phyloP scores from a whole-genome alignment of 208 protist species.

The Paratrypanosoma confusum region DNA sequence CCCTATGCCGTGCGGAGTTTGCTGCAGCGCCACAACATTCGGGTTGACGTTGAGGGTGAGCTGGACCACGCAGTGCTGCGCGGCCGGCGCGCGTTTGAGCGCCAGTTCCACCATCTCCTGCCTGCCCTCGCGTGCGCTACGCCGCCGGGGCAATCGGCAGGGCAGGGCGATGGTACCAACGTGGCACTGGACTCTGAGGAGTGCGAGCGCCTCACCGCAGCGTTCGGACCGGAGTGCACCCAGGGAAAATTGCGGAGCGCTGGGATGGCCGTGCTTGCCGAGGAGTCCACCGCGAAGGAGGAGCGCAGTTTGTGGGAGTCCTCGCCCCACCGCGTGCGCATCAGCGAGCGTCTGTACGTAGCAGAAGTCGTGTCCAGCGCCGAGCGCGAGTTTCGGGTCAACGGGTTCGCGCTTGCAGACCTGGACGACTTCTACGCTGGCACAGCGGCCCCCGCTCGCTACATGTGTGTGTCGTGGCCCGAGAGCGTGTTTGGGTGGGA shows the following conservation, averaged over 20 bases:
- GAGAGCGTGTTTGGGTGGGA: slow-evolving; percentile 7
- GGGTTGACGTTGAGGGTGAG: slow-evolving; percentile 10
- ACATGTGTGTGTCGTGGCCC: slow-evolving; percentile 34
- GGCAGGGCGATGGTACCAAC: slow-evolving; percentile 13
- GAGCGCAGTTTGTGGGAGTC: slow-evolving; percentile 20
- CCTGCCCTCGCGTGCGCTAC: too few species aligned
- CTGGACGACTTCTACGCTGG: slow-evolving; percentile 26
- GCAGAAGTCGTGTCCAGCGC: slow-evolving; percentile 19
- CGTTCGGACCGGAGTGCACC: slow-evolving; percentile 14
- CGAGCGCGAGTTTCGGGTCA: slow-evolving; percentile 28
- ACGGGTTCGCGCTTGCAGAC: slow-evolving; percentile 35
- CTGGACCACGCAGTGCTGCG: slow-evolving; percentile 12
- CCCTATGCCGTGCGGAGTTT: slow-evolving; percentile 10
- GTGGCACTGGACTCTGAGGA: slow-evolving; percentile 5
- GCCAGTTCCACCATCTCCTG: slow-evolving; percentile 29
- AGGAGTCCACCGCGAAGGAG: slow-evolving; percentile 16
- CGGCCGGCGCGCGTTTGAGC: slow-evolving; percentile 14
- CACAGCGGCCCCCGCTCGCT: slow-evolving; percentile 17
- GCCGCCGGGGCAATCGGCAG: slow-evolving; percentile 19
- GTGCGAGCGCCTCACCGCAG: slow-evolving; percentile 8
- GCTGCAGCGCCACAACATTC: slow-evolving; percentile 17
- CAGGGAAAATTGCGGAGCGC: slow-evolving; percentile 17
- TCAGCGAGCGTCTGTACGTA: slow-evolving; percentile 25
- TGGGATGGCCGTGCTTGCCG: slow-evolving; percentile 15
- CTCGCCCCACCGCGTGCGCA: slow-evolving; percentile 11